Evolutionary conservation across 225 moss, liverwort and hornwort species (phyloP).

Genomic region (Polytrichum formosum): DNA sequence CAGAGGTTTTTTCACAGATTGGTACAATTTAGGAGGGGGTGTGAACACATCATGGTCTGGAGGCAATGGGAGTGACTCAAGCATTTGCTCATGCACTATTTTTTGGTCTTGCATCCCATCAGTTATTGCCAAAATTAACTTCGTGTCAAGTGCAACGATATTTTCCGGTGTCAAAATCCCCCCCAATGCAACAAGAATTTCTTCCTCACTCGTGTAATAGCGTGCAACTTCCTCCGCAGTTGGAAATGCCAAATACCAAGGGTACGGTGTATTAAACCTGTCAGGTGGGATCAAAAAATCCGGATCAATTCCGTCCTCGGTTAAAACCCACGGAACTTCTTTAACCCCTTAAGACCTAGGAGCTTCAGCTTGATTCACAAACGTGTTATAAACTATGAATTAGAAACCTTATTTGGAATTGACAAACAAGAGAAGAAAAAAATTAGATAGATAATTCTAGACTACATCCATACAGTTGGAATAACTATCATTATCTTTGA

Average conservation of each 20-base stretch:
- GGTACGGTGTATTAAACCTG: constrained; percentile 51
- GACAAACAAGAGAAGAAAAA: too few species aligned
- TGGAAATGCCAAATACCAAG: constrained; percentile 69
- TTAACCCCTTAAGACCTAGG: too few species aligned
- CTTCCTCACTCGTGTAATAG: constrained; percentile 42
- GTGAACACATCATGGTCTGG: constrained; percentile 49
- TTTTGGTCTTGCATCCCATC: constrained; percentile 40
- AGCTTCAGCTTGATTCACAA: too few species aligned
- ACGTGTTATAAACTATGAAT: too few species aligned
- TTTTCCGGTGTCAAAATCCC: constrained; percentile 8
- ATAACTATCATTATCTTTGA: too few species aligned
- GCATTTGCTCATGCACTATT: constrained; percentile 27
- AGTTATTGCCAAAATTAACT: constrained; percentile 20
- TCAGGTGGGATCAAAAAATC: constrained; percentile 22
- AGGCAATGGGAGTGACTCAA: constrained; percentile 50
- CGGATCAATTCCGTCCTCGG: constrained; percentile 25
- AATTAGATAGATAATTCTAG: too few species aligned
- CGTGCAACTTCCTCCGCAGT: constrained; percentile 50
- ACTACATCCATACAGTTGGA: too few species aligned
- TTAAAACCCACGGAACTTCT: too few species aligned
- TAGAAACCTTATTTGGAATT: too few species aligned
- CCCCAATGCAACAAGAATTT: constrained; percentile 47
- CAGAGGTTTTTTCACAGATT: constrained; percentile 56
- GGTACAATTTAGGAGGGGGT: constrained; percentile 32
- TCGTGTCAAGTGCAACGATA: constrained; percentile 5